phyloP scores from a whole-genome alignment of 129 eudicot species.

The Lactuca sativa region DNA sequence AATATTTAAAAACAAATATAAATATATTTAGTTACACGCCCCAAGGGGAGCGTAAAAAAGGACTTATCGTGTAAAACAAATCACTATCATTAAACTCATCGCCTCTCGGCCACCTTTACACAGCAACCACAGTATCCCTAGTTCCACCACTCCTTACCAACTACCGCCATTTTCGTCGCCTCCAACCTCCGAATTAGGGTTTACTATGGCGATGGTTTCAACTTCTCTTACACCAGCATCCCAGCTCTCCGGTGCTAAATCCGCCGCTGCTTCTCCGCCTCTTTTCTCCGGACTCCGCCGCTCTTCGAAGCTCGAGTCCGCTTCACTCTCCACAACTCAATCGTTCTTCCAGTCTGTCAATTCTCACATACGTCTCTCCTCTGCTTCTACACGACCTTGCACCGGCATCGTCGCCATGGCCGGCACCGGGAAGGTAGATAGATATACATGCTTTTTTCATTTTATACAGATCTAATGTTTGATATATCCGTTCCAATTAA shows the following conservation, averaged over 20 bases:
- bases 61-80: neutral
- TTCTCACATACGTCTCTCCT: constrained; percentile 60
- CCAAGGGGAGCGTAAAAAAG: constrained; percentile 16
- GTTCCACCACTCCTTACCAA: constrained; percentile 22
- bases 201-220: constrained; percentile 45
- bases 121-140: constrained; percentile 25
- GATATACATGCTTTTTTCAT: no score
- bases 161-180: constrained; percentile 16
- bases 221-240: constrained; percentile 33
- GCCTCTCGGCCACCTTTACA: constrained; percentile 32
- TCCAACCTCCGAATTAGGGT: constrained; percentile 13
- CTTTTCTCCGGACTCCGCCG: constrained; percentile 53
- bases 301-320: constrained; percentile 43
- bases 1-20: no score
- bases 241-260: constrained; percentile 43
- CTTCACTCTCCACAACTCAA: constrained; percentile 43
- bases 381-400: constrained; percentile 42
- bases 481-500: neutral
- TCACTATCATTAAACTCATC: constrained; percentile 37
- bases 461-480: constrained; percentile 6
- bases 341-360: constrained; percentile 61
- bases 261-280: constrained; percentile 38
- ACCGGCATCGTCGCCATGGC: constrained; percentile 86
- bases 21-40: constrained; percentile 9
- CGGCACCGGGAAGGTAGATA: constrained; percentile 81